A percentile compares a stretch with the other conserved stretches of the same genome.
Evolutionary conservation across 139 green algal species (phyloP).

Genomic region (Coelastrella sp.): DNA sequence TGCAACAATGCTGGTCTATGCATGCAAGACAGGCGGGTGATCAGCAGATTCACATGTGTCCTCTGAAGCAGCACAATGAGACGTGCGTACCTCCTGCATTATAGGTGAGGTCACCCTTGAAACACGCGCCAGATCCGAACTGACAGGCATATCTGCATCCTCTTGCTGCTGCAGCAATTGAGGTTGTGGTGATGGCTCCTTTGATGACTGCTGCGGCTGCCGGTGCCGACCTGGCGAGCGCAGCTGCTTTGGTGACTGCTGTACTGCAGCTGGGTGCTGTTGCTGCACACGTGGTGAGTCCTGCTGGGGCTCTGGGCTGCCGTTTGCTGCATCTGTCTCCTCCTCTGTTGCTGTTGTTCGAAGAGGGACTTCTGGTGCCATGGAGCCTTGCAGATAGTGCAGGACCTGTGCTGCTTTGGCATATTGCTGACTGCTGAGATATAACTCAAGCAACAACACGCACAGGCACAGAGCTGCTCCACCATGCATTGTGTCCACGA

Average conservation of each 20-base stretch:
- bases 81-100: constrained; percentile 21
- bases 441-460: constrained; percentile 44
- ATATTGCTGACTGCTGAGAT: constrained; percentile 27
- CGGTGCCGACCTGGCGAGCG: not conserved
- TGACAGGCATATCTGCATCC: constrained; percentile 6
- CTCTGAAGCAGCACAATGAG: too few species aligned
- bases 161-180: constrained; percentile 10
- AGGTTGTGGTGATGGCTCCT: not conserved
- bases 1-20: too few species aligned
- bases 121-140: not conserved
- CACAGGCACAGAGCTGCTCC: constrained; percentile 37
- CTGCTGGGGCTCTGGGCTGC: not conserved
- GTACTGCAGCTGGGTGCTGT: not conserved
- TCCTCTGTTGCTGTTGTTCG: not conserved
- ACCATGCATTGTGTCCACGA: constrained; percentile 15
- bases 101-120: not conserved
- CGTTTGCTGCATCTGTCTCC: not conserved
- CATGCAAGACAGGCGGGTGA: too few species aligned
- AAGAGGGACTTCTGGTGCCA: not conserved
- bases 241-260: not conserved
- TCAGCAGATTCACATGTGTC: too few species aligned
- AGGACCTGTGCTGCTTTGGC: constrained; percentile 41
- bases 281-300: too few species aligned
- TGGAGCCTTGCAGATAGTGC: not conserved
- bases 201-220: not conserved